Conservation (phyloP, 345 rosid species). For the Aquilaria sinensis region DNA sequence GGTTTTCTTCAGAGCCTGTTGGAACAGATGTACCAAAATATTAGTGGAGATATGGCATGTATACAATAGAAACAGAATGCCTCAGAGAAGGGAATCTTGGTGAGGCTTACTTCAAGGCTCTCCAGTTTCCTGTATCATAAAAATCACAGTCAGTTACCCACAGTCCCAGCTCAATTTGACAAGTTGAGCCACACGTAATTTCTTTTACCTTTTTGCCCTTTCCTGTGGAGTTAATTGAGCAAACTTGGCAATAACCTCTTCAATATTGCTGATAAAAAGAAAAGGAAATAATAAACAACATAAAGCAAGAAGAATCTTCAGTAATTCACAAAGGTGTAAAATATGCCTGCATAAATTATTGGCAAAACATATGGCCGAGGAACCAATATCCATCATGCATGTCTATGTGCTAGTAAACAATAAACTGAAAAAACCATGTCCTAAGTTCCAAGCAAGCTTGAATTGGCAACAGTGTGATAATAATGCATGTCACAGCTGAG, state of each 20-base stretch:
- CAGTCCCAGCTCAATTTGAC: slow-evolving; percentile 10
- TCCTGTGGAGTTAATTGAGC: slow-evolving; percentile 80
- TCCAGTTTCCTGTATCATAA: slow-evolving; percentile 72
- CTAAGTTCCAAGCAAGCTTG: too few species aligned
- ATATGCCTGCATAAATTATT: too few species aligned
- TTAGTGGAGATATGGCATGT: background rate
- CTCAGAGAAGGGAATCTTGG: slow-evolving; percentile 5
- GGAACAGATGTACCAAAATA: slow-evolving; percentile 22
- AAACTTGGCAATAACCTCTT: slow-evolving; percentile 74
- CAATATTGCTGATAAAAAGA: slow-evolving; percentile 45
- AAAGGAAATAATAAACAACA: background rate
- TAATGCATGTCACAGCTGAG: too few species aligned
- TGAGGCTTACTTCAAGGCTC: slow-evolving; percentile 80
- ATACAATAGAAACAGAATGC: slow-evolving; percentile 6
- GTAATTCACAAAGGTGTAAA: too few species aligned
- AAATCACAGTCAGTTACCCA: slow-evolving; percentile 12
- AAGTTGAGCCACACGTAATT: background rate
- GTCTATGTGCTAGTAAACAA: too few species aligned
- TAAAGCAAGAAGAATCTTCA: too few species aligned
- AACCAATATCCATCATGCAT: too few species aligned
- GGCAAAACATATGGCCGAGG: too few species aligned
- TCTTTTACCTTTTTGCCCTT: slow-evolving; percentile 67
- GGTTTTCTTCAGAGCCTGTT: slow-evolving; percentile 78
- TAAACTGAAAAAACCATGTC: too few species aligned
- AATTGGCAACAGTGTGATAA: too few species aligned